Percentiles rank a stretch among this genome's conserved stretches.
phyloP scores from a whole-genome alignment of 495 filamentous ascomycete species.

The Daldinia grandis region DNA sequence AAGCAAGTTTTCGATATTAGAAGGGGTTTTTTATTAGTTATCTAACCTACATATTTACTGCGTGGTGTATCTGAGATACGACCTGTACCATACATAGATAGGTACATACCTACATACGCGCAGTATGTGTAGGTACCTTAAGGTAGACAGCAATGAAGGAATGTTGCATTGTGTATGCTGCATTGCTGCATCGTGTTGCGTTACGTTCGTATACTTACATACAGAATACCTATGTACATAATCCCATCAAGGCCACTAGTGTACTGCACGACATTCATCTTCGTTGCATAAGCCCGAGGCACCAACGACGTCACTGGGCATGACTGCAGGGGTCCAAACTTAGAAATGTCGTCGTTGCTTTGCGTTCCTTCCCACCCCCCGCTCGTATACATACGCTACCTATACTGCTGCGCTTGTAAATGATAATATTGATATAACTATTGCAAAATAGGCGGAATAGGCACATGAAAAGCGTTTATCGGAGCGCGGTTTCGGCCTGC shows the following conservation, averaged over 20 bases:
- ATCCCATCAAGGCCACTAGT: background rate
- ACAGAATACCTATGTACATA: background rate
- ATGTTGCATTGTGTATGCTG: no score
- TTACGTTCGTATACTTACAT: background rate
- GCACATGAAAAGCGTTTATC: background rate
- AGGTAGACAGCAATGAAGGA: no score
- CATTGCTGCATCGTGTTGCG: background rate
- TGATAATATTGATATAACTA: background rate
- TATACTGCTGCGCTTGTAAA: background rate
- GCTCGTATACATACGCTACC: background rate
- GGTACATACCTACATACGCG: no score
- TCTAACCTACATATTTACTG: background rate
- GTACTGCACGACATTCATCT: slow-evolving; percentile 35
- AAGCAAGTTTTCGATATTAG: background rate
- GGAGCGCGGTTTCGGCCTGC: background rate
- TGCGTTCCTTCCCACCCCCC: background rate
- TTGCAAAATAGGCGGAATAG: background rate
- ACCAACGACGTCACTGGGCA: slow-evolving; percentile 23
- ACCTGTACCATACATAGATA: background rate
- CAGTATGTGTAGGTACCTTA: no score
- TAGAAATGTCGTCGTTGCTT: background rate
- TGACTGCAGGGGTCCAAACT: background rate
- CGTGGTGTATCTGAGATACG: background rate
- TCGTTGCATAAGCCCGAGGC: slow-evolving; percentile 26
- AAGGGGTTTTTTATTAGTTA: no score